Conservation (phyloP, 2,329 filamentous ascomycete species). For the Diaporthe eres region DNA sequence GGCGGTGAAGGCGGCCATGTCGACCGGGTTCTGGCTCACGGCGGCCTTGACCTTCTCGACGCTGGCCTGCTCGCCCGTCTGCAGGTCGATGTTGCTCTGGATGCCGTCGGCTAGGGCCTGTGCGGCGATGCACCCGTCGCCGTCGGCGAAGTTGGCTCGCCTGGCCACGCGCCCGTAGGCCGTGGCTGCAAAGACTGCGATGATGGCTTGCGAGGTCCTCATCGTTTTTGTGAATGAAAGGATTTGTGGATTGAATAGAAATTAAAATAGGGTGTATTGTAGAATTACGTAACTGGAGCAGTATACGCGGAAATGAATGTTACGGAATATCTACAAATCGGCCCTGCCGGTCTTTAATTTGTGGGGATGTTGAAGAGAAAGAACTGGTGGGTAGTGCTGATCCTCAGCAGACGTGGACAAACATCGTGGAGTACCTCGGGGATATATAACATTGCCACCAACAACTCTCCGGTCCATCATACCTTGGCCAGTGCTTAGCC, state of each 20-base stretch:
- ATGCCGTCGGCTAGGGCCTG: constrained; percentile 32
- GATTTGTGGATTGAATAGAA: not conserved
- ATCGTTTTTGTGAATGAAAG: not conserved
- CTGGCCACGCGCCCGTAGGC: constrained; percentile 19
- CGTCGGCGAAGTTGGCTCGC: constrained; percentile 29
- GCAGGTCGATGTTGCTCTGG: constrained; percentile 36
- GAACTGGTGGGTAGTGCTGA: constrained; percentile 3
- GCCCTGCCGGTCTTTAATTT: constrained; percentile 9
- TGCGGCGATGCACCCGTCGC: constrained; percentile 29
- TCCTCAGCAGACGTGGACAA: not conserved
- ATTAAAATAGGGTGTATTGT: not conserved
- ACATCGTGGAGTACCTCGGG: not conserved
- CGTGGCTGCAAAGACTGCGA: not conserved
- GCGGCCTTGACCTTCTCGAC: constrained; percentile 24
- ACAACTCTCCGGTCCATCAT: constrained; percentile 11
- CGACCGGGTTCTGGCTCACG: constrained; percentile 26
- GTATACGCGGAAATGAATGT: not conserved
- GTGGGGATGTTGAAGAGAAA: not conserved
- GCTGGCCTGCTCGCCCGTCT: constrained; percentile 33
- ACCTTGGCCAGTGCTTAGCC: not conserved
- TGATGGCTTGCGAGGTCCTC: not conserved
- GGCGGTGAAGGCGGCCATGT: constrained; percentile 21
- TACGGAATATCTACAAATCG: not conserved
- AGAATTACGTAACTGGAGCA: not conserved
- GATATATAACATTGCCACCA: constrained; percentile 2